Conservation (phyloP, 2,329 filamentous ascomycete species). For the Beauveria bassiana region DNA sequence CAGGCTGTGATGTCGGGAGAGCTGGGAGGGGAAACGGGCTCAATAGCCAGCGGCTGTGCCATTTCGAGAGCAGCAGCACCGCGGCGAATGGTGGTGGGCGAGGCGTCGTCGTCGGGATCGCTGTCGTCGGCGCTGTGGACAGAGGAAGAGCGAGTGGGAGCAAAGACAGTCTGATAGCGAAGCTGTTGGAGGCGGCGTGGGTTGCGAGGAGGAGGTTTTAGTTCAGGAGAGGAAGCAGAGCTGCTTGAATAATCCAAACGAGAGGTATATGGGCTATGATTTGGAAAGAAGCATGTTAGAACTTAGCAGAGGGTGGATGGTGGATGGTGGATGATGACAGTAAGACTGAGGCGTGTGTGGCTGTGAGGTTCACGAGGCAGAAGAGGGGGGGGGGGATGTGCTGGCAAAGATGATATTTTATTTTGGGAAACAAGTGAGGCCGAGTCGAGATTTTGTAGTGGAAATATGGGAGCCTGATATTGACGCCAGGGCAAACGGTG, state of each 20-base stretch:
- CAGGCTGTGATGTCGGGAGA: conserved; percentile 40
- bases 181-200: conserved; percentile 24
- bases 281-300: conserved; percentile 9
- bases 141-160: conserved; percentile 48
- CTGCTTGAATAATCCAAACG: conserved; percentile 16
- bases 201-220: conserved; percentile 29
- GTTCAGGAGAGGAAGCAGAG: conserved; percentile 19
- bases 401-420: background rate
- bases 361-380: background rate
- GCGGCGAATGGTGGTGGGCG: conserved; percentile 29
- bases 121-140: conserved; percentile 34
- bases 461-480: background rate
- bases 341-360: background rate
- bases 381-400: background rate
- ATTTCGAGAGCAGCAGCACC: background rate
- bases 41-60: conserved; percentile 30
- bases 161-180: conserved; percentile 21
- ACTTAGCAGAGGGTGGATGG: background rate
- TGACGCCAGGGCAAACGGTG: background rate
- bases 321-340: background rate
- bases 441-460: background rate
- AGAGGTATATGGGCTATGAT: conserved; percentile 18
- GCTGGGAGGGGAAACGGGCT: conserved; percentile 47
- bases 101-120: conserved; percentile 7
- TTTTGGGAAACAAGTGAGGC: background rate